Evolutionary conservation across 495 filamentous ascomycete species (phyloP), one percentile per base, ranked within the genome.

Genomic region (Penicillium longicatenatum): DNA sequence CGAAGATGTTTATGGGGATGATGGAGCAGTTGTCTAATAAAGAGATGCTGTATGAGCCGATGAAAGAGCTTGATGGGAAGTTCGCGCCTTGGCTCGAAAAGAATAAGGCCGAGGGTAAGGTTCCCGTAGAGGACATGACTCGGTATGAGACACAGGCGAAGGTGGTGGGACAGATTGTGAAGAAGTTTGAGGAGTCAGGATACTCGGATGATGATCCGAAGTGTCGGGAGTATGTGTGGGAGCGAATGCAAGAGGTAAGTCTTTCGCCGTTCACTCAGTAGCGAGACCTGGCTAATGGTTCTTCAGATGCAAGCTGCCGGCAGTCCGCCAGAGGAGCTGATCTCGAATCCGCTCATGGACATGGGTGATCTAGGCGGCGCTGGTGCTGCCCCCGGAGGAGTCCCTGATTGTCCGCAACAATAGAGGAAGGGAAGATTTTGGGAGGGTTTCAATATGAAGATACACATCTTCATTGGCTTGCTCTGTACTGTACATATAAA

Each of bases 21-120:
- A 98, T 98, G 93, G 91, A 98, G 72, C 92, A 98, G 71, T 78
- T 98, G 54, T 97, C 94, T 2, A 95, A 94, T 67, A 98, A 96
- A 78, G 94, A 98, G 66, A 96, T 98, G 56, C 76, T 98, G 43
- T 97, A 98, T 65, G 93, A 97, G 75, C 94, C 94, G 16, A 97
- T 98, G 93, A 96, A 94, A 77, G 95, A 98, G 74, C 73, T 98
- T 58, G 78, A 93, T 67, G 86, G 88, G 22, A 97, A 97, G 72
- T 98, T 93, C 66, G 92, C 90, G 0, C 83, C 70, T 4, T 98
- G 94, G 94, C 77, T 98, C 68, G 82, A 80, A 60, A 88, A 90
- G 74, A 93, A 97, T 66, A 80, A 78, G 59, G 81, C 66, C 7
- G 86, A 77, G 52, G 77, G 81, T 0, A 87, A 80, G 53, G 73